phyloP scores from a whole-genome alignment of 805 yeast genomes.

The Kodamaea hsintzibuensis region DNA sequence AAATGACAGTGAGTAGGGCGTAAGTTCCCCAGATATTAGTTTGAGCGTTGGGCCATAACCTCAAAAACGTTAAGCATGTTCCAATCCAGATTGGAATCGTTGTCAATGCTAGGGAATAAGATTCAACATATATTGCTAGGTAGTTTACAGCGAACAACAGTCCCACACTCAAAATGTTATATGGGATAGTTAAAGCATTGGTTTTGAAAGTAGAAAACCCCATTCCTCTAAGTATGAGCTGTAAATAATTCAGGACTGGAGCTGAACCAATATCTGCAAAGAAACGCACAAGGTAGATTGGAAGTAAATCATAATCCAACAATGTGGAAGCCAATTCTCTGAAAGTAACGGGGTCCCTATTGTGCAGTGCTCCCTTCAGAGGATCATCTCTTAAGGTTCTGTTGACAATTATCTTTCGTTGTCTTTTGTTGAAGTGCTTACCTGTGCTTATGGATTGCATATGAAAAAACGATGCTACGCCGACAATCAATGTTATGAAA shows the following conservation, averaged over 20 bases:
- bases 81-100: conserved; percentile 26
- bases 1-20: conserved; percentile 34
- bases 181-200: conserved; percentile 55
- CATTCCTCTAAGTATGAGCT: conserved; percentile 20
- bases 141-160: conserved; percentile 19
- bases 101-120: conserved; percentile 23
- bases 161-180: conserved; percentile 29
- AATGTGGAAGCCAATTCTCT: conserved; percentile 43
- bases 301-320: conserved; percentile 30
- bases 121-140: conserved; percentile 23
- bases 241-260: conserved; percentile 13
- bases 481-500: conserved; percentile 52
- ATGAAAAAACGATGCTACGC: conserved; percentile 40
- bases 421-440: conserved; percentile 39
- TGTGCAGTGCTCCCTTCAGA: conserved; percentile 60
- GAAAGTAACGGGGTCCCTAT: conserved; percentile 51
- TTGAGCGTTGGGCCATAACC: conserved; percentile 45
- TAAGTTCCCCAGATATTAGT: conserved; percentile 44
- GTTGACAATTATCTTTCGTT: conserved; percentile 59
- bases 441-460: conserved; percentile 27
- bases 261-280: conserved; percentile 14
- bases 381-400: conserved; percentile 65
- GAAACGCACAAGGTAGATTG: conserved; percentile 19
- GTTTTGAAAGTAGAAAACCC: conserved; percentile 56
- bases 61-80: conserved; percentile 33